Evolutionary conservation across 768 basidiomycete genomes (phyloP), one percentile per base, ranked within the genome.

Genomic region (Podaxis mareebaensis): DNA sequence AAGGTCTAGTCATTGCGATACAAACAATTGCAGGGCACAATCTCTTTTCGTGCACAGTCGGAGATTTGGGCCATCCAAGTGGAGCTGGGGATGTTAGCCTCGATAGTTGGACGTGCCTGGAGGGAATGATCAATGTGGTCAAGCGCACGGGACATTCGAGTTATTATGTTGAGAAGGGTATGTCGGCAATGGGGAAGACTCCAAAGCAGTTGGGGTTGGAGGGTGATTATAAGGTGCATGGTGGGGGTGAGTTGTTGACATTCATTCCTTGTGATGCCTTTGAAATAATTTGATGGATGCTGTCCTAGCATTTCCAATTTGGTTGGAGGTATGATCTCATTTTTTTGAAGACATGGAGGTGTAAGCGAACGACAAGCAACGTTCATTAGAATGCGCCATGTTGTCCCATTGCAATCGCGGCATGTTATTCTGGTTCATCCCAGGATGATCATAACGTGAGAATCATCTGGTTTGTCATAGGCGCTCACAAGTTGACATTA

Each of bases 161-260:
- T 67, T 93, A 81, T 73, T 94, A 94, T 73, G 90, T 94, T 8
- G 92, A 93, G 71, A 93, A 92, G 71, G 90, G 91, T 5, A 92
- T 92, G 86, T 85, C 83, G 53, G 92, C 92, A 3, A 89, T 90
- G 87, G 89, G 89, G 17, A 92, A 90, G 75, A 87, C 86, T 5
- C 81, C 88, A 42, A 85, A 85, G 67, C 88, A 92, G 67, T 79
- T 90, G 77, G 91, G 88, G 3, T 79, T 89, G 39, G 85, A 88
- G 60, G 81, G 80, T 15, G 88, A 92, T 60, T 79, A 83, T 66
- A 77, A 83, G 33, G 81, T 92, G 49, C 83, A 85, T 63, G 92
- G 92, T 55, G 92, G 92, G 76, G 92, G 92, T 93, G 66, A 74
- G 87, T 79, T 61, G 39, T 30, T 56, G 48, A 10, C 42, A 22